Conservation (phyloP, 2,329 filamentous ascomycete genomes). For the Escovopsis sp. region DNA sequence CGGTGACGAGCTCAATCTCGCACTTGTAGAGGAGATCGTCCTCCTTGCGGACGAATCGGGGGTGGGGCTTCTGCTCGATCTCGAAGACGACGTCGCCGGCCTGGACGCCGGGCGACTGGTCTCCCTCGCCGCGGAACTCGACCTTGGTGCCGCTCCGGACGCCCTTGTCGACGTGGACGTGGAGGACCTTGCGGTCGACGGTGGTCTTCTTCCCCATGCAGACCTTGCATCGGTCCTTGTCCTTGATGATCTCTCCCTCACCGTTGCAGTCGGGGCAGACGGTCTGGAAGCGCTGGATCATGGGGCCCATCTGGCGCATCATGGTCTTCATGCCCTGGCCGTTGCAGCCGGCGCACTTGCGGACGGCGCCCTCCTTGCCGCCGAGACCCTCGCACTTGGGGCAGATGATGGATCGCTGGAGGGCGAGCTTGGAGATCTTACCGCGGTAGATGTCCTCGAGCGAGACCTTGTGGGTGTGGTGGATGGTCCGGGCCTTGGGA, state of each 20-base stretch:
- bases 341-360: conserved; percentile 80
- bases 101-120: conserved; percentile 84
- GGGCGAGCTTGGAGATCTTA: conserved; percentile 91
- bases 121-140: conserved; percentile 92
- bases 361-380: conserved; percentile 95
- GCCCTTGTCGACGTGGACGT: conserved; percentile 93
- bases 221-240: conserved; percentile 94
- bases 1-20: conserved; percentile 91
- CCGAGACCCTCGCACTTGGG: conserved; percentile 85
- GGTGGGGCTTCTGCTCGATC: conserved; percentile 97
- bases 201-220: conserved; percentile 97
- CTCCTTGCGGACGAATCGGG: conserved; percentile 87
- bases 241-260: conserved; percentile 90
- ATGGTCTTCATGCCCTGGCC: conserved; percentile 98
- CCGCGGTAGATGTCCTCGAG: conserved; percentile 96
- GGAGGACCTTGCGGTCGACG: conserved; percentile 93
- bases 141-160: conserved; percentile 91
- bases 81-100: conserved; percentile 96
- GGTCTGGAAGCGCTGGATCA: conserved; percentile 99
- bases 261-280: conserved; percentile 97
- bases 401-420: conserved; percentile 97
- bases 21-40: conserved; percentile 93
- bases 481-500: conserved; percentile 81
- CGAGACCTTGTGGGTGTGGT: conserved; percentile 96
- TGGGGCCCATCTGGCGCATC: conserved; percentile 99